Evolutionary conservation across 2,329 filamentous ascomycete genomes (phyloP), one percentile per base, ranked within the genome.

Genomic region (Fusarium sp.): DNA sequence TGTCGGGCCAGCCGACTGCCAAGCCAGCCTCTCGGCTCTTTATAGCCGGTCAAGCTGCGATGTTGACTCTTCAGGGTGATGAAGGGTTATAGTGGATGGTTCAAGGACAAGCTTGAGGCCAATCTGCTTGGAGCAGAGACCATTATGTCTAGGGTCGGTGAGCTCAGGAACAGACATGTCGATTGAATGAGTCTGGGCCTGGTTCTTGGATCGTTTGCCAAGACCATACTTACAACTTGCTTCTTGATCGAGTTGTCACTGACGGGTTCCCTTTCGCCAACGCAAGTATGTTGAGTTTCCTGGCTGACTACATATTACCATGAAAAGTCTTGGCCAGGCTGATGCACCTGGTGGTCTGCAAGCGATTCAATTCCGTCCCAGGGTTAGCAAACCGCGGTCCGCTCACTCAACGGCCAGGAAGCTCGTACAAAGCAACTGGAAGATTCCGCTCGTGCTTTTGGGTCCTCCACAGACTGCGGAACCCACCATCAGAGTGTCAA

Each of bases 21-120:
- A 75, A 75, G 73, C 64, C 70, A 74, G 72, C 68, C 71, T 74
- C 73, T 75, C 73, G 73, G 73, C 73, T 75, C 62, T 62, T 74
- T 72, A 70, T 75, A 74, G 70, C 73, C 73, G 73, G 71, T 61
- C 56, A 50, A 72, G 62, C 51, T 69, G 60, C 64, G 64, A 75
- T 69, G 60, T 68, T 52, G 62, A 67, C 54, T 62, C 62, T 69
- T 66, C 50, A 67, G 57, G 53, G 46, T 65, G 65, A 67, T 72
- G 50, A 34, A 66, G 69, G 51, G 49, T 42, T 50, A 38, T 57
- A 26, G 39, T 49, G 47, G 46, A 42, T 65, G 57, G 61, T 59
- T 53, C 57, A 50, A 65, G 55, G 47, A 69, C 50, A 36, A 53
- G 55, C 40, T 62, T 55, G 46, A 62, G 53, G 51, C 70, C 56